Conservation (phyloP, 2,329 filamentous ascomycete species). For the Aspergillus quadrilineatus region DNA sequence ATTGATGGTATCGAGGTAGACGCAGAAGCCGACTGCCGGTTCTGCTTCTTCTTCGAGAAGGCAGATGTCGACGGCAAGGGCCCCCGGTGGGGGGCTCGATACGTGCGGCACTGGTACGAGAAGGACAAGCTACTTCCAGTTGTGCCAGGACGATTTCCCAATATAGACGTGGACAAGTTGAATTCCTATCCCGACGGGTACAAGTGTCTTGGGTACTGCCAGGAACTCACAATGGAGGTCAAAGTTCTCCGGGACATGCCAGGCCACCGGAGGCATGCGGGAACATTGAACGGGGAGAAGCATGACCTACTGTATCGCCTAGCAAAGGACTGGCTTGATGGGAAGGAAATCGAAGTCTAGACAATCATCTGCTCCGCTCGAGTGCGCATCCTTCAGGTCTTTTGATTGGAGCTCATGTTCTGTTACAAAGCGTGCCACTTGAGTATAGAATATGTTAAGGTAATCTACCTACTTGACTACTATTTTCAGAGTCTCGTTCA, state of each 20-base stretch:
- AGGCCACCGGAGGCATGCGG: constrained; percentile 41
- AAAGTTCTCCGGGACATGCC: constrained; percentile 48
- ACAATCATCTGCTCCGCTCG: neutral
- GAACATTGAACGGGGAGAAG: constrained; percentile 40
- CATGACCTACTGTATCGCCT: constrained; percentile 49
- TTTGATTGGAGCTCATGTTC: no score
- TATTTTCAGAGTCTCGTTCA: no score
- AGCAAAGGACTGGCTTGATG: constrained; percentile 48
- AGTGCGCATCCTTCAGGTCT: no score
- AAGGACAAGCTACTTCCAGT: constrained; percentile 53
- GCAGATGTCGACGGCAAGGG: constrained; percentile 20
- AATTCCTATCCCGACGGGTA: constrained; percentile 47
- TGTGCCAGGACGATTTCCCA: constrained; percentile 44
- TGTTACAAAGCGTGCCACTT: no score
- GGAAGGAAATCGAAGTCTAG: constrained; percentile 28
- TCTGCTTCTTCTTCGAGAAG: constrained; percentile 50
- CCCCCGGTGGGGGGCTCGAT: constrained; percentile 44
- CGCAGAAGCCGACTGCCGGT: constrained; percentile 49
- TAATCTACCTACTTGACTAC: no score
- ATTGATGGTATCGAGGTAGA: constrained; percentile 46
- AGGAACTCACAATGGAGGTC: constrained; percentile 49
- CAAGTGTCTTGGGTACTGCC: constrained; percentile 44
- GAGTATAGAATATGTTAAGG: no score
- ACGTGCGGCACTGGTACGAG: constrained; percentile 53
- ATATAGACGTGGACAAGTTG: constrained; percentile 43